These are phyloP conservation scores for Oryza meyeriana DNA, from an alignment of 176 grass and related monocot genomes.

Conservation along the genomic window DNA sequence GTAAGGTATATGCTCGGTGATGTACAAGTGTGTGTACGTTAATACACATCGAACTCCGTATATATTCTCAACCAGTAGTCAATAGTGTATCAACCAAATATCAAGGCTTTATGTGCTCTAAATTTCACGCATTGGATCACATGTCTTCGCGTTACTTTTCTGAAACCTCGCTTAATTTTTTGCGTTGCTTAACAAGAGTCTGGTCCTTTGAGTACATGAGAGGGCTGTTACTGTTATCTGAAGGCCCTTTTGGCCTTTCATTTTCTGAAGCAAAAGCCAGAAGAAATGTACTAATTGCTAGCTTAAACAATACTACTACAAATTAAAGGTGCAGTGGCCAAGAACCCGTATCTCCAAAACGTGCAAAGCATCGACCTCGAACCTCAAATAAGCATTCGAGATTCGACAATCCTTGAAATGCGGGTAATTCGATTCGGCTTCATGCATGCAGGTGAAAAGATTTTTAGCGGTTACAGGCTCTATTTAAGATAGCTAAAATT, in stretches of 20 bases:
- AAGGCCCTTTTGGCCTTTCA: background rate
- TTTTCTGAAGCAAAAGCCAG: slow-evolving; percentile 37
- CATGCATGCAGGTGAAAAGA: no score
- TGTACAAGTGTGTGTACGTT: background rate
- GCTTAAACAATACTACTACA: background rate
- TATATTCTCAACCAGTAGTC: background rate
- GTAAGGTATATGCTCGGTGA: slow-evolving; percentile 29
- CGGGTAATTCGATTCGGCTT: background rate
- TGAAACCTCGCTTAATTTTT: background rate
- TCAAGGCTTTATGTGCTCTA: background rate
- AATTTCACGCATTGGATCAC: slow-evolving; percentile 29
- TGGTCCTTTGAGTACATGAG: slow-evolving; percentile 24
- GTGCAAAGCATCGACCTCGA: background rate
- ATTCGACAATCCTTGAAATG: background rate
- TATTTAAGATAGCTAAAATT: no score
- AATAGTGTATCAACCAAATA: background rate
- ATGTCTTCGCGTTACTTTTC: background rate
- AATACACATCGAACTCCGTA: background rate
- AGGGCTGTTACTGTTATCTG: background rate
- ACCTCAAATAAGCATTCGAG: background rate
- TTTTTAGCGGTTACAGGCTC: no score
- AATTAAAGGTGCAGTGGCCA: background rate
- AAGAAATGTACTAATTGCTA: background rate
- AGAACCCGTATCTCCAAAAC: background rate
- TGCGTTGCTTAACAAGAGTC: slow-evolving; percentile 15